Evolutionary conservation across 2,329 filamentous ascomycete species (phyloP), one percentile per base, ranked within the genome.

Genomic region (Sporothrix brasiliensis): DNA sequence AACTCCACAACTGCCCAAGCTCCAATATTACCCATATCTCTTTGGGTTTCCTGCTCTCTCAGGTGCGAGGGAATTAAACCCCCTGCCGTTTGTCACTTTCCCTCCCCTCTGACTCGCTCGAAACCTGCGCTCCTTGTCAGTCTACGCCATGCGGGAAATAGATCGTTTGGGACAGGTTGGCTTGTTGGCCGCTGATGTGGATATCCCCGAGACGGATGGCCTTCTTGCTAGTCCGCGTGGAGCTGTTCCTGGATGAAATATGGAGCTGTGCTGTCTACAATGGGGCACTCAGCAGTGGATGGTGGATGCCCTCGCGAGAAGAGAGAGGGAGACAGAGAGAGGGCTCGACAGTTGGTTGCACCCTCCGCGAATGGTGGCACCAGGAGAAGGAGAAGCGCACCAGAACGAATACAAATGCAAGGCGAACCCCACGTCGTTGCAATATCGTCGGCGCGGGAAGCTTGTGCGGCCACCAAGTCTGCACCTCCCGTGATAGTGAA

Each of bases 101-200:
- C 39, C 39, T 63, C 39, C n/a, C 44, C 58, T 47, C 58, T 63
- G 58, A 39, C 39, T 63, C 39, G 58, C 58, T 47, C 39, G 21
- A 63, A 63, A 39, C 39, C 19, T 27, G 58, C 11, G 39, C 24
- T 16, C 19, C 34, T 13, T 60, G 34, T 41, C 56, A 41, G 19
- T 19, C n/a, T 24, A 2, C 6, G 34, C 24, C 47, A 44, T 71
- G 71, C 63, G 71, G 71, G 56, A 70, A 72, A 72, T 72, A 70
- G 44, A 60, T 53, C 30, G 50, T 49, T 66, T 61, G 24, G 70
- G 68, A 72, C 70, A 72, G 71, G 71, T 52, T 68, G 68, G 53
- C 52, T 5, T 13, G 34, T 34, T 9, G 34, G 34, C 34, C 47
- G 13, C 52, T 41, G 68, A 54, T 56, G 67, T 69, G 70, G 70